A percentile compares a stretch with the other conserved stretches of the same genome.
phyloP scores from a whole-genome alignment of 805 yeast genomes.

The Wickerhamomyces silvicola region DNA sequence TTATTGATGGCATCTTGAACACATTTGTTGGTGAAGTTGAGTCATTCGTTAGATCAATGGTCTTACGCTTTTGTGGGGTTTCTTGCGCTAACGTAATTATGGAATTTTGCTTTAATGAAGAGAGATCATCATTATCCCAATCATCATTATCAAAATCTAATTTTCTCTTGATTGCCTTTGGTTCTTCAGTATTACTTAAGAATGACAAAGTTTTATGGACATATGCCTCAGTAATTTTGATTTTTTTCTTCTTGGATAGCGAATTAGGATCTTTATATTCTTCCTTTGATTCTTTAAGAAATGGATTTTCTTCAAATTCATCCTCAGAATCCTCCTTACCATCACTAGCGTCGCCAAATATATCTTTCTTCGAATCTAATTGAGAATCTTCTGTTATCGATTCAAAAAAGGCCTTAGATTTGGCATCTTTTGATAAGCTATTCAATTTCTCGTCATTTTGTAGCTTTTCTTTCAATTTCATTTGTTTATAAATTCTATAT shows the following conservation, averaged over 20 bases:
- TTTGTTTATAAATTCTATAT: constrained; percentile 17
- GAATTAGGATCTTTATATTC: constrained; percentile 16
- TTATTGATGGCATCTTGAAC: constrained; percentile 33
- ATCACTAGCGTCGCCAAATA: constrained; percentile 22
- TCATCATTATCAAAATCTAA: constrained; percentile 30
- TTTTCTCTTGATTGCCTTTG: constrained; percentile 17
- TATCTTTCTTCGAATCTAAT: constrained; percentile 24
- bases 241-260: constrained; percentile 26
- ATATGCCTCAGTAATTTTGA: constrained; percentile 44
- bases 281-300: constrained; percentile 22
- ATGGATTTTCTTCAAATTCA: constrained; percentile 22
- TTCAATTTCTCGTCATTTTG: constrained; percentile 41
- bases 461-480: constrained; percentile 36
- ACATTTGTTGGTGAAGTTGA: constrained; percentile 16
- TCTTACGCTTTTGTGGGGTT: constrained; percentile 19
- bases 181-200: constrained; percentile 28
- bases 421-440: constrained; percentile 46
- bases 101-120: constrained; percentile 39
- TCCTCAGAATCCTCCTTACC: constrained; percentile 25
- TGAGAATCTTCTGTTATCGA: constrained; percentile 46
- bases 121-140: constrained; percentile 37
- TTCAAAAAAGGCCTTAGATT: constrained; percentile 60
- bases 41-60: constrained; percentile 15
- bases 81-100: constrained; percentile 25
- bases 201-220: constrained; percentile 53